Percentiles rank a stretch among this genome's conserved stretches.
Conservation (phyloP, 2,329 filamentous ascomycete species). For the Trichophyton benhamiae region DNA sequence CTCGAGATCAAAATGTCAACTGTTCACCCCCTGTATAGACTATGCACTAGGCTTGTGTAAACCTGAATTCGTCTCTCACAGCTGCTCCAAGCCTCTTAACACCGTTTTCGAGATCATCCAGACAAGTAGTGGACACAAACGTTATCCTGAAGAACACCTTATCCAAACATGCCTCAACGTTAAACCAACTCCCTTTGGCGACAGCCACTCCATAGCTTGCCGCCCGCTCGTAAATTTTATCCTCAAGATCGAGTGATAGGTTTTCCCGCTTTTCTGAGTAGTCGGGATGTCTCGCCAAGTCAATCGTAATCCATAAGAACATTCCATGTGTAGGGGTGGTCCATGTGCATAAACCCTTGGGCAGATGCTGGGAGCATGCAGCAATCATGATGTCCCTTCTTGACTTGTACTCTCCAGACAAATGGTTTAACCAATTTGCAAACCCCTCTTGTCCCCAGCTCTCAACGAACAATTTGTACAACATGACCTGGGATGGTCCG, state of each 20-base stretch:
- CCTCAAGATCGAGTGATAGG: neutral
- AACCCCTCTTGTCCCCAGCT: slow-evolving; percentile 24
- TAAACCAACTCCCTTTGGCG: slow-evolving; percentile 1
- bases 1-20: neutral
- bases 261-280: neutral
- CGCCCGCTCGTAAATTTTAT: neutral
- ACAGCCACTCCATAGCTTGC: neutral
- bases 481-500: slow-evolving; percentile 62
- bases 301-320: slow-evolving; percentile 14
- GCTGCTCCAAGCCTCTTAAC: neutral
- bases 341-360: slow-evolving; percentile 16
- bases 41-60: neutral
- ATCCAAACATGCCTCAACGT: neutral
- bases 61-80: slow-evolving; percentile 1
- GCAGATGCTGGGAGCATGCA: slow-evolving; percentile 20
- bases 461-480: slow-evolving; percentile 59
- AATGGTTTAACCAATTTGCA: slow-evolving; percentile 18
- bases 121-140: neutral
- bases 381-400: slow-evolving; percentile 17
- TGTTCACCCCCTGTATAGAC: neutral
- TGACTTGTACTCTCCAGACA: slow-evolving; percentile 17
- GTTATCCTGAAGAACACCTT: neutral
- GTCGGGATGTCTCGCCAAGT: neutral
- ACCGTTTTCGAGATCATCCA: neutral
- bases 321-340: slow-evolving; percentile 16